Evolutionary conservation across 768 basidiomycete species (phyloP), one percentile per base, ranked within the genome.

Genomic region (Mycena maculata): DNA sequence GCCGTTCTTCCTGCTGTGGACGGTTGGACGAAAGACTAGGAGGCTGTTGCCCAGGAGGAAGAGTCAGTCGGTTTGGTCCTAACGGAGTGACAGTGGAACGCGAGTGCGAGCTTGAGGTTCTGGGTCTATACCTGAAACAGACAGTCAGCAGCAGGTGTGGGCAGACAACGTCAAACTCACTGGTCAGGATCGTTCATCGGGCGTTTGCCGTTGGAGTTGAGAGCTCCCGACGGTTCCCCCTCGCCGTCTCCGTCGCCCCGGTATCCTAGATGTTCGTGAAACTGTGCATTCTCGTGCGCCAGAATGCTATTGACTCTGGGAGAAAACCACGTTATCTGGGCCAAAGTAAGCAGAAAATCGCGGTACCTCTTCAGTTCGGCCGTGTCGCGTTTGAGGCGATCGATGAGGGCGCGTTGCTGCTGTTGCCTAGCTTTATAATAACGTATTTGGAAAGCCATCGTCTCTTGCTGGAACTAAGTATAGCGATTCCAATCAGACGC

Each of bases 381-480:
- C 18, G 80, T 70, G 48, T 89, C 87, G 5, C 79, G 78, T 71
- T 85, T 88, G 11, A 88, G 73, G 13, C 85, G 83, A 25, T 90
- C 87, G 20, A 90, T 79, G 13, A 86, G 67, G 5, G 75, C 76
- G 10, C 87, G 83, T 56, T 87, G 86, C 71, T 92, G 88, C 33
- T 86, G 76, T 69, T 85, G 84, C 67, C 88, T 86, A 13, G 79
- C 74, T 68, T 87, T 88, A 73, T 90, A 91, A 68, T 87, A 85
- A 47, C 87, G 84, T 45, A 93, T 85, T 66, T 93, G 87, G 31
- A 85, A 82, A 6, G 88, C 88, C 78, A 94, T 85, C 13, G 87
- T 86, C 70, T 92, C 91, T 78, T 92, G 88, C 77, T 95, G 93
- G 72, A 93, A 93, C 92, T 94, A 70, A 56, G 56, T 2, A 36